phyloP scores from a whole-genome alignment of 2,329 filamentous ascomycete genomes.

The Dichotomopilus funicola region DNA sequence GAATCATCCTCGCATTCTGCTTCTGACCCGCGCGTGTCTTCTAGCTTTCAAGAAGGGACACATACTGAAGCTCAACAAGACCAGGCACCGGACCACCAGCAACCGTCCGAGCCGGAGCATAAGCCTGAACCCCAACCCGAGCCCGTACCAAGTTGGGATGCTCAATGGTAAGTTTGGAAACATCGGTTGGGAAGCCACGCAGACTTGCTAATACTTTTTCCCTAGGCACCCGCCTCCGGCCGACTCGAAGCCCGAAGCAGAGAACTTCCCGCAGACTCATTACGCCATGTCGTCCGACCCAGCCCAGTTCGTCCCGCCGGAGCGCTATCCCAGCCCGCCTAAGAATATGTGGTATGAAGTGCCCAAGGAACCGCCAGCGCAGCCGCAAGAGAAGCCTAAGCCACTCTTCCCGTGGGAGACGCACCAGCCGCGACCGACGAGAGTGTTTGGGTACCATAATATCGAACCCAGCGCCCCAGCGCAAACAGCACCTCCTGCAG shows the following conservation, averaged over 20 bases:
- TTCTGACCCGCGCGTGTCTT: slow-evolving; percentile 28
- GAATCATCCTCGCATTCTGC: slow-evolving; percentile 21
- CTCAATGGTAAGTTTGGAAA: slow-evolving; percentile 36
- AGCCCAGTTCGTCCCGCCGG: slow-evolving; percentile 68
- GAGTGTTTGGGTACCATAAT: slow-evolving; percentile 47
- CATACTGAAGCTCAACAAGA: slow-evolving; percentile 44
- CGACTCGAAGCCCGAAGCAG: slow-evolving; percentile 74
- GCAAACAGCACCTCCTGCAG: slow-evolving; percentile 26
- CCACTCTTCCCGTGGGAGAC: slow-evolving; percentile 90
- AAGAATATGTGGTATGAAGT: slow-evolving; percentile 85
- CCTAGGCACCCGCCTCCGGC: slow-evolving; percentile 54
- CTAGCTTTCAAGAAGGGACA: slow-evolving; percentile 37
- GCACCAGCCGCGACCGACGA: slow-evolving; percentile 53
- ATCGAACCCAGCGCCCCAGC: slow-evolving; percentile 38
- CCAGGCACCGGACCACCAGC: slow-evolving; percentile 28
- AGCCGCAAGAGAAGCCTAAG: slow-evolving; percentile 47
- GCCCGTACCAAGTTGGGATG: slow-evolving; percentile 40
- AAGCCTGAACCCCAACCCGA: slow-evolving; percentile 27
- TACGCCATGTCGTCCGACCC: slow-evolving; percentile 80
- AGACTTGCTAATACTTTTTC: slow-evolving; percentile 17
- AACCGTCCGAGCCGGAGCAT: slow-evolving; percentile 28
- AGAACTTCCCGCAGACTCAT: slow-evolving; percentile 69
- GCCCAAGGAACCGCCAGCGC: slow-evolving; percentile 56
- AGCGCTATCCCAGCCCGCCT: slow-evolving; percentile 73
- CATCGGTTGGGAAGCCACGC: not conserved